A percentile compares a stretch with the other conserved stretches of the same genome.
phyloP scores from a whole-genome alignment of 495 filamentous ascomycete species.

The Trichoderma reesei region DNA sequence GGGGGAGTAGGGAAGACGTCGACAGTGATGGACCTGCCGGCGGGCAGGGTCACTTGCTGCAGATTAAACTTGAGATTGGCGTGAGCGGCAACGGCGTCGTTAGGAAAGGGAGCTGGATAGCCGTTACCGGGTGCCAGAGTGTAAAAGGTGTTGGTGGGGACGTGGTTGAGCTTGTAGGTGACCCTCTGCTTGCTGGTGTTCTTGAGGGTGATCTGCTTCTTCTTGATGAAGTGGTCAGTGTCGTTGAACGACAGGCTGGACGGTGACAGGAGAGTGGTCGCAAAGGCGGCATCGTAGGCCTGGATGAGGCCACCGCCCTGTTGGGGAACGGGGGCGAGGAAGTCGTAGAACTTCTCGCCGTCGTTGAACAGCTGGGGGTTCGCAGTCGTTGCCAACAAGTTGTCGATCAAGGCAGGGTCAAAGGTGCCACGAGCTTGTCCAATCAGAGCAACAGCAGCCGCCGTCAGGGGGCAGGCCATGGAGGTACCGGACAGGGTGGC shows the following conservation, averaged over 20 bases:
- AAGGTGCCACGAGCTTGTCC: slow-evolving; percentile 38
- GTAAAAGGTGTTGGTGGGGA: slow-evolving; percentile 35
- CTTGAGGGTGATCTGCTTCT: slow-evolving; percentile 39
- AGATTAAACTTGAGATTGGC: slow-evolving; percentile 26
- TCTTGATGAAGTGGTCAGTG: slow-evolving; percentile 39
- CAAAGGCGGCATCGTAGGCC: slow-evolving; percentile 46
- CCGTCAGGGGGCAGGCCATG: slow-evolving; percentile 49
- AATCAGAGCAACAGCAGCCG: slow-evolving; percentile 45
- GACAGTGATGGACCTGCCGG: slow-evolving; percentile 29
- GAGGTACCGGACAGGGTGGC: slow-evolving; percentile 48
- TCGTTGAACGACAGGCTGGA: slow-evolving; percentile 51
- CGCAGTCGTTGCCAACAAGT: slow-evolving; percentile 36
- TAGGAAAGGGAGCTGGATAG: slow-evolving; percentile 29
- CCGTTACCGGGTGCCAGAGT: slow-evolving; percentile 25
- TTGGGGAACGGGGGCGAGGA: slow-evolving; percentile 45
- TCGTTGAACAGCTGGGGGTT: slow-evolving; percentile 38
- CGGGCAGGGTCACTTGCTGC: slow-evolving; percentile 23
- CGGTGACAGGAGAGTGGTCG: slow-evolving; percentile 40
- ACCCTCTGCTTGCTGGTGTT: slow-evolving; percentile 39
- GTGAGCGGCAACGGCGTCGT: slow-evolving; percentile 27
- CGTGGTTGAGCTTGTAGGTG: slow-evolving; percentile 37
- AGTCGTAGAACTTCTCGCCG: slow-evolving; percentile 26
- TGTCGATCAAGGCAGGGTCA: slow-evolving; percentile 37
- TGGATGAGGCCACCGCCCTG: slow-evolving; percentile 49
- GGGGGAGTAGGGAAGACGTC: slow-evolving; percentile 35